These are phyloP conservation scores for Cladosporium oxysporum DNA, from an alignment of 2,329 filamentous ascomycete genomes.

Conservation along the genomic window DNA sequence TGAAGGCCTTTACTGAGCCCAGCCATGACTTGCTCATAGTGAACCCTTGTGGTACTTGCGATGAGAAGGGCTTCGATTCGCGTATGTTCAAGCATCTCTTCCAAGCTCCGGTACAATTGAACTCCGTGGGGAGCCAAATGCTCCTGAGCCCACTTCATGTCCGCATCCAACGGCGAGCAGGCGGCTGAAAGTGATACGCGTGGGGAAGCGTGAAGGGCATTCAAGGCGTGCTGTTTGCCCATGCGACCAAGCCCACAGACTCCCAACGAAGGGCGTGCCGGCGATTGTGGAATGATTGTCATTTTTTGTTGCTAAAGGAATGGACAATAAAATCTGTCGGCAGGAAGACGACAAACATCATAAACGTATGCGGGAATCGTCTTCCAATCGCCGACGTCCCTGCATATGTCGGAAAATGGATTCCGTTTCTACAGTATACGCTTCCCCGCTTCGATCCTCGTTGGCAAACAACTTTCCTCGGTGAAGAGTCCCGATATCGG, in stretches of 20 bases:
- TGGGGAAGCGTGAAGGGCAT: slow-evolving; percentile 49
- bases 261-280: slow-evolving; percentile 27
- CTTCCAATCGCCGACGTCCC: no score
- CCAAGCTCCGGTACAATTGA: neutral
- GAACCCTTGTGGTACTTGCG: neutral
- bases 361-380: no score
- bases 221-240: slow-evolving; percentile 55
- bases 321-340: no score
- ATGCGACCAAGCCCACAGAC: slow-evolving; percentile 56
- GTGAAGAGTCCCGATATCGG: no score
- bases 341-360: no score
- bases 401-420: no score
- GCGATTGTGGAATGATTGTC: neutral
- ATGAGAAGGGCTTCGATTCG: neutral
- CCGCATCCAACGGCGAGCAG: neutral
- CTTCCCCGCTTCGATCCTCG: no score
- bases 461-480: no score
- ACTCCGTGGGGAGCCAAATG: neutral
- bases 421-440: no score
- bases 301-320: no score
- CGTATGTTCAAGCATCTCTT: neutral
- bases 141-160: neutral
- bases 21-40: neutral
- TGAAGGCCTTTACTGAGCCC: neutral
- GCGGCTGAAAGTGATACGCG: slow-evolving; percentile 25